Base-by-base conservation (phyloP, 441 rosid genomes). In the Gossypium laxum region DNA sequence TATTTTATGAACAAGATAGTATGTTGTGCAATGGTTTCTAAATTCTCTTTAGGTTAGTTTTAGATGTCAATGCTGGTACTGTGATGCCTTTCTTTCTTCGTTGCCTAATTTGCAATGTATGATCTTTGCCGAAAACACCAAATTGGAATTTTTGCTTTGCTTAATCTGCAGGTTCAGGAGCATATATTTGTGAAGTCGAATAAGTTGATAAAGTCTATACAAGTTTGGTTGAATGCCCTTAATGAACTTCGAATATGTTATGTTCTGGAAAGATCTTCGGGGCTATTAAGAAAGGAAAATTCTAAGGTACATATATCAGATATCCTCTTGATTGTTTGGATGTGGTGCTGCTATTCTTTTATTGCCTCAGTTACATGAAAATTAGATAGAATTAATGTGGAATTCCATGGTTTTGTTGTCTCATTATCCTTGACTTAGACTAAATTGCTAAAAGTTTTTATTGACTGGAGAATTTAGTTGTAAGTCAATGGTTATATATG, bases 231-330 rank as follows among this genome's bases (percentile, higher is more conserved):
- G 83, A 85, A 82, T 80, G 88, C 83, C 74, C 91, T 94, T 71
- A 92, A 94, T 83, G 96, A 92, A 80, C 97, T 94, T 80, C 94
- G 97, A 57, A 72, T 83, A 71, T 88, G 86, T 73, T 78, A 87
- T 81, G 89, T 88, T 74, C 78, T 80, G 76, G 94, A 87, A 75
- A 83, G 85, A 82, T 81, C 85, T 77, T 76, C 71, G 55, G 82
- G 77, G 50, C 78, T 82, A 72, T 77, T 79, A 34, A 89, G 85
- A 73, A 85, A 82, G 78, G 97, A 85, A 72, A 80, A 80, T 75
- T 80, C 87, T 68, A 92, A 84, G 93, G 86, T 82, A 76, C 76
- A 82, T 75, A 19, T 69, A 32, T 54, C 19, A 50, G 70, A 58
- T 62, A 52, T 34, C 66, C 60, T 72, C 43, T 61, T n/a, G 34